A percentile compares a stretch with the other conserved stretches of the same genome.
These are phyloP conservation scores for Colletotrichum viniferum DNA, from an alignment of 2,329 filamentous ascomycete species.

Conservation along the genomic window DNA sequence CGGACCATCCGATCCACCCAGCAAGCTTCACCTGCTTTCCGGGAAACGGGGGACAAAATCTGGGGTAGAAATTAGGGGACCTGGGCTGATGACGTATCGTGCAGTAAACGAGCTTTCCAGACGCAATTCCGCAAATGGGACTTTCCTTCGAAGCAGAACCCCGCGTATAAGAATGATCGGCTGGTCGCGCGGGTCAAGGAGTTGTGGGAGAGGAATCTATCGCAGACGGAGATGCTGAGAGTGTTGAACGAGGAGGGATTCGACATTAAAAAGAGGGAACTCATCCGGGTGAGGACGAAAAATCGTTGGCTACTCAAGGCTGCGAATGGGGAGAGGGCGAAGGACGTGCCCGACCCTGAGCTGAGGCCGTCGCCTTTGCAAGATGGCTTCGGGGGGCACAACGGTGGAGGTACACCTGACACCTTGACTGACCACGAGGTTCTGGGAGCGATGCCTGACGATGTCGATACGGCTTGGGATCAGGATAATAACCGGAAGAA, in stretches of 20 bases:
- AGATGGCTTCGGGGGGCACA: background rate
- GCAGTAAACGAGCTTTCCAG: conserved; percentile 77
- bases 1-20: conserved; percentile 14
- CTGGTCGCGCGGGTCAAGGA: conserved; percentile 74
- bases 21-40: background rate
- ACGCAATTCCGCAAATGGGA: conserved; percentile 79
- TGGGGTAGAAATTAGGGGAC: background rate
- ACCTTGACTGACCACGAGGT: conserved; percentile 11
- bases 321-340: conserved; percentile 60
- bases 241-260: conserved; percentile 74
- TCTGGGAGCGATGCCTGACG: background rate
- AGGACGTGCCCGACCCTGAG: conserved; percentile 8
- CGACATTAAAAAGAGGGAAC: conserved; percentile 71
- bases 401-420: background rate
- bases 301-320: conserved; percentile 71
- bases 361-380: background rate
- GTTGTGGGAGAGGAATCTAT: conserved; percentile 77
- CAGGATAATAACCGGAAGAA: conserved; percentile 11
- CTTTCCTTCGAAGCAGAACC: conserved; percentile 77
- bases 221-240: conserved; percentile 75
- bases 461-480: background rate
- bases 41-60: background rate
- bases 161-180: conserved; percentile 70
- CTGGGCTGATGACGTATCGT: background rate
- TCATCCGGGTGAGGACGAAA: conserved; percentile 71